Evolutionary conservation across 163 green algal genomes (phyloP).

Genomic region (Coccomyxa subellipsoidea): DNA sequence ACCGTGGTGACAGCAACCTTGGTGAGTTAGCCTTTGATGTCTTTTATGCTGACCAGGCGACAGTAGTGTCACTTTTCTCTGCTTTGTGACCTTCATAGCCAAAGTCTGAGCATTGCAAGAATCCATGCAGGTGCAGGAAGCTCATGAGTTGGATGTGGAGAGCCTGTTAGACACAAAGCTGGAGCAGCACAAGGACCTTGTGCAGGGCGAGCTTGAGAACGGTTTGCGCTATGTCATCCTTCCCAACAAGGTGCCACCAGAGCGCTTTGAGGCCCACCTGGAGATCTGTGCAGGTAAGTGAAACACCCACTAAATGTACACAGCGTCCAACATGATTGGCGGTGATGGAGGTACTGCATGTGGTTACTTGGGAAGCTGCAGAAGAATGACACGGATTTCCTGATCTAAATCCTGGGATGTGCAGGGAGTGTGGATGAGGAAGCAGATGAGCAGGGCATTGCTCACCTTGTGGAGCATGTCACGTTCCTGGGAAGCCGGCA

Average conservation of each 20-base stretch:
- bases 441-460: constrained; percentile 90
- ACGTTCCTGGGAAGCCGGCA: constrained; percentile 94
- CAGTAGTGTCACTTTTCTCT: too few relatives aligned
- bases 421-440: constrained; percentile 88
- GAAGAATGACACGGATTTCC: neutral
- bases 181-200: constrained; percentile 54
- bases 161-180: constrained; percentile 48
- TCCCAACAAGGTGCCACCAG: constrained; percentile 81
- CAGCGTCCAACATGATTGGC: neutral
- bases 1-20: neutral
- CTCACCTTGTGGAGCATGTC: constrained; percentile 98
- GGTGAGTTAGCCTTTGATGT: too few relatives aligned
- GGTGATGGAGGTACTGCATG: too few relatives aligned
- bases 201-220: constrained; percentile 71
- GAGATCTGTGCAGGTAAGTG: constrained; percentile 76
- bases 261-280: constrained; percentile 96
- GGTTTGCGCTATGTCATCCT: constrained; percentile 92
- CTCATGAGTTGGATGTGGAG: constrained; percentile 18
- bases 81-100: too few relatives aligned
- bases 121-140: constrained; percentile 2
- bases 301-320: neutral
- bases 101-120: too few relatives aligned
- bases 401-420: too few relatives aligned
- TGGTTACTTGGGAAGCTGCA: too few relatives aligned
- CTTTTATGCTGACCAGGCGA: too few relatives aligned